Evolutionary conservation across 1,139 yeast species (phyloP).

Genomic region (Geotrichum klebahnii): DNA sequence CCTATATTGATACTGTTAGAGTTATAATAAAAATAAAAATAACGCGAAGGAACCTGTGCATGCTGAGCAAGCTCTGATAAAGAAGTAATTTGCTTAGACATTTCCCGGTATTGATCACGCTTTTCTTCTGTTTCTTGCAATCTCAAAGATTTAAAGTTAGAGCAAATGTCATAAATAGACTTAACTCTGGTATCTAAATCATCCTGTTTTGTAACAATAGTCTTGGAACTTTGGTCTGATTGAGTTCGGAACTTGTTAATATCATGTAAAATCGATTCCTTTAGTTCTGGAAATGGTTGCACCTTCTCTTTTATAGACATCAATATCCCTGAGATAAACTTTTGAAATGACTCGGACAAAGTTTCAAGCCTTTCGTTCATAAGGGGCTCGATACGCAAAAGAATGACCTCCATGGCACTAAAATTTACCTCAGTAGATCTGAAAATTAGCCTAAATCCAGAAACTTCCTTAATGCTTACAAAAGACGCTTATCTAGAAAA

Average conservation of each 20-base stretch:
- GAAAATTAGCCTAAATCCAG: background rate
- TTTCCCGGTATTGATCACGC: slow-evolving; percentile 18
- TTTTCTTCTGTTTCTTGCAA: slow-evolving; percentile 16
- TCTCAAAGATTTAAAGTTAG: slow-evolving; percentile 11
- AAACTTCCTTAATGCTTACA: background rate
- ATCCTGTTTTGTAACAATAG: background rate
- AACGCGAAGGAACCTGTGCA: slow-evolving; percentile 10
- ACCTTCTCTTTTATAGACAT: slow-evolving; percentile 1
- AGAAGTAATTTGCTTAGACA: slow-evolving; percentile 14
- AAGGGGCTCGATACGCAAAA: background rate
- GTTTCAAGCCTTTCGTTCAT: background rate
- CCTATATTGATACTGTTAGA: slow-evolving; percentile 3
- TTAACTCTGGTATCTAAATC: slow-evolving; percentile 9
- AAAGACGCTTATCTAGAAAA: background rate
- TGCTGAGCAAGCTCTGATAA: slow-evolving; percentile 19
- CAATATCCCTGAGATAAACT: background rate
- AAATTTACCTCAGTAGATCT: background rate
- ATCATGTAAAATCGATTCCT: background rate
- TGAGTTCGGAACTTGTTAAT: background rate
- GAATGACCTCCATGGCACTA: background rate
- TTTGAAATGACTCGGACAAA: background rate
- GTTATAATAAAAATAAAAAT: background rate
- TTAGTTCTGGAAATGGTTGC: background rate
- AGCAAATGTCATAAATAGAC: slow-evolving; percentile 11
- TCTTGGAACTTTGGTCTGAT: background rate